A percentile compares a stretch with the other conserved stretches of the same genome.
Evolutionary conservation across 78 protist genomes (phyloP).

Genomic region (Anaeramoeba ignava): DNA sequence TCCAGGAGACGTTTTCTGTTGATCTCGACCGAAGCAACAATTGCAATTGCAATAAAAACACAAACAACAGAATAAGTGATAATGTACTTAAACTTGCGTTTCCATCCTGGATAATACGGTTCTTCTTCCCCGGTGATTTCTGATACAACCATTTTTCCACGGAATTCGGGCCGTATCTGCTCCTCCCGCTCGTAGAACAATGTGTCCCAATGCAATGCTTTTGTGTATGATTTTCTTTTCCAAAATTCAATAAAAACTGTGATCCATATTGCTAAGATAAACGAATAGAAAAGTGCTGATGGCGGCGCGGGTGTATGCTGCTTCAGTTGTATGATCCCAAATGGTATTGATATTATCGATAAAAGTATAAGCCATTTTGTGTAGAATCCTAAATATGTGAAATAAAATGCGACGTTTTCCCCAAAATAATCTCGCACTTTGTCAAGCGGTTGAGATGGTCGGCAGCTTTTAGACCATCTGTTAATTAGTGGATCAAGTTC

Average conservation of each 20-base stretch:
- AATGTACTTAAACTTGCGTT: background rate
- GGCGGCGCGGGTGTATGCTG: no score
- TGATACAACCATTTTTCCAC: background rate
- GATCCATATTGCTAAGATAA: conserved; percentile 6
- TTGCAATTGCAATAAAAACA: background rate
- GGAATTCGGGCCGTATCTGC: conserved; percentile 1
- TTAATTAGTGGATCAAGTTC: no score
- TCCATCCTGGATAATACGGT: background rate
- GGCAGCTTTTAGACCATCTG: no score
- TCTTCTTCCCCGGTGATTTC: background rate
- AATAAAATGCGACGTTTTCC: conserved; percentile 18
- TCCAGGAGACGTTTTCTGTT: background rate
- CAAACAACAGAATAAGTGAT: background rate
- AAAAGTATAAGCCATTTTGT: background rate
- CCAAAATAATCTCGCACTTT: conserved; percentile 30
- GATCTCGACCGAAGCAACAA: background rate
- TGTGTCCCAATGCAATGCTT: conserved; percentile 6
- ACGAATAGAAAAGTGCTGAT: no score
- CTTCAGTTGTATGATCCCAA: no score
- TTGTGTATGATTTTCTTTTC: conserved; percentile 8
- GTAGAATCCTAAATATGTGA: conserved; percentile 10
- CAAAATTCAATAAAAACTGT: conserved; percentile 28
- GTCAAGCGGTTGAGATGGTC: no score
- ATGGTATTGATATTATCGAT: background rate
- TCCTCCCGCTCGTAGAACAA: background rate